Base-by-base conservation (phyloP, 2,329 filamentous ascomycete species). In the Fusarium drepaniforme region DNA sequence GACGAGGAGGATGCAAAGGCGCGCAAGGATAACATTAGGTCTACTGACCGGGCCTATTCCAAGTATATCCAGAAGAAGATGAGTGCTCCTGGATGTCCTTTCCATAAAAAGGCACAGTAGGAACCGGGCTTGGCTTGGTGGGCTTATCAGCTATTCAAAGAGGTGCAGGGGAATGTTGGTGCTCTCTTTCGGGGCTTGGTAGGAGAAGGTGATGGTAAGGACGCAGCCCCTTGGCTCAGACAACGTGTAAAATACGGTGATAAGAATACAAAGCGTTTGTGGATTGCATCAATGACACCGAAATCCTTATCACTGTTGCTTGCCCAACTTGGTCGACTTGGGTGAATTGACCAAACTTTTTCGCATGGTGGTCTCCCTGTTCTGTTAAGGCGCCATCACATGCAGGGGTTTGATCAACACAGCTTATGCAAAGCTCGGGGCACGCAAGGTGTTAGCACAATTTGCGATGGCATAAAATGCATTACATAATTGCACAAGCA, bases 71-170 rank as follows among this genome's bases (percentile, higher is more conserved):
- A 40, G n/a, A 16, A 23, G 5, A 49, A 53, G 25, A 25, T 61
- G 21, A 62, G 57, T 23, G 64, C 30, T 3, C 64, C 56, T 30
- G 64, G 64, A 33, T 62, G 64, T 18, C 64, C 64, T 28, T 67
- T 67, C 35, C 37, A 53, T 8, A 38, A 25, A 18, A 67, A 67
- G 33, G 30, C 13, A 30, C 21, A 42, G 28, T 65, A 57, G 33
- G 15, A 9, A 9, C 33, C 12, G 5, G 12, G 25, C 23, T 11
- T 23, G 4, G 23, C 23, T 42, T 42, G 40, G n/a, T 42, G n/a
- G n/a, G n/a, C 12, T 7, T 28, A 28, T 28, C 7, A 28, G 28
- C 13, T 49, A 8, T 5, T 25, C 21, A 49, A 25, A 49, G 21
- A 11, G 21, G 8, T 11, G 21, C 13, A 49, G 44, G 44, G 21